phyloP scores from a whole-genome alignment of 306 rosid genomes.

The Begonia loranthoides region DNA sequence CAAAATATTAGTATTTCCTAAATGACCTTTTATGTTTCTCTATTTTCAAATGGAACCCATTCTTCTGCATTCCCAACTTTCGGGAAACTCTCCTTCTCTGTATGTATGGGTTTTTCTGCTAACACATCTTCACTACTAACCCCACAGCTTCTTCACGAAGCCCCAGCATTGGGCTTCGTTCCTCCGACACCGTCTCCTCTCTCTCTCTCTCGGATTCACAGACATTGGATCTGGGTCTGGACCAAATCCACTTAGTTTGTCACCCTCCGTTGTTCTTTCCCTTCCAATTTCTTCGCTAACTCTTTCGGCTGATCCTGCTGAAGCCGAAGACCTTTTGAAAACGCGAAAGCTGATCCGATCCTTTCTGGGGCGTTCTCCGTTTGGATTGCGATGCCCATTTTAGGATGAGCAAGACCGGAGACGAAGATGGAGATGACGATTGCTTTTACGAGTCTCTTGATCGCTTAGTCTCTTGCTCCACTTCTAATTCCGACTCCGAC shows the following conservation, averaged over 20 bases:
- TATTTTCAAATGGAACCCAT: too few species aligned
- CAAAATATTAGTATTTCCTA: too few species aligned
- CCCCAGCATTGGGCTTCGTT: constrained; percentile 60
- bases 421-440: constrained; percentile 42
- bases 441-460: constrained; percentile 83
- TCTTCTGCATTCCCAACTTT: too few species aligned
- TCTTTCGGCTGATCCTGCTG: constrained; percentile 7
- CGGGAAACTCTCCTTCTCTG: too few species aligned
- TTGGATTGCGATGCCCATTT: constrained; percentile 70
- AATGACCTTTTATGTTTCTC: too few species aligned
- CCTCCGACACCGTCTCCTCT: constrained; percentile 11
- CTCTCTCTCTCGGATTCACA: constrained; percentile 7
- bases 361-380: constrained; percentile 33
- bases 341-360: constrained; percentile 8
- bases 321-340: background rate
- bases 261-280: constrained; percentile 12
- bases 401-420: constrained; percentile 58
- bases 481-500: constrained; percentile 51
- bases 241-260: constrained; percentile 2
- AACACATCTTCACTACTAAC: too few species aligned
- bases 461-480: constrained; percentile 75
- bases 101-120: too few species aligned
- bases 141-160: constrained; percentile 28
- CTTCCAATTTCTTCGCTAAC: constrained; percentile 6
- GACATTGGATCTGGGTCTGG: constrained; percentile 11